phyloP scores from a whole-genome alignment of 2,329 filamentous ascomycete species.

The Rhexocercosporidium sp. region DNA sequence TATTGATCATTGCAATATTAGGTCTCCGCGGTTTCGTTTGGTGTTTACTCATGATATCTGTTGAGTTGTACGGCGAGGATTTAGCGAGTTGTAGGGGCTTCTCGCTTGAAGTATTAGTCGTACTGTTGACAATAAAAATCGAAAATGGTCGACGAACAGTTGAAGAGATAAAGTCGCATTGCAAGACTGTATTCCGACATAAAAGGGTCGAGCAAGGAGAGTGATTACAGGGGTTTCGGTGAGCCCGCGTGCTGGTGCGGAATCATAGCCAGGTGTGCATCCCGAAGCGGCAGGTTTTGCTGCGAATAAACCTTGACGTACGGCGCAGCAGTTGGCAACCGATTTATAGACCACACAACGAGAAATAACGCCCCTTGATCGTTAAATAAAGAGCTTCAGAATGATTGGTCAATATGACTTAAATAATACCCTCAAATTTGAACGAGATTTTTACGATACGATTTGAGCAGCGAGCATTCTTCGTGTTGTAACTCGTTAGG shows the following conservation, averaged over 20 bases:
- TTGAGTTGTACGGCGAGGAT: neutral
- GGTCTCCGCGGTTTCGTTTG: neutral
- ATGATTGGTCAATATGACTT: neutral
- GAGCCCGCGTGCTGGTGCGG: neutral
- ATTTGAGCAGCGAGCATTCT: neutral
- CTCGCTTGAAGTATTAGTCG: neutral
- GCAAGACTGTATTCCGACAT: too few relatives aligned
- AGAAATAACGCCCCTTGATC: neutral
- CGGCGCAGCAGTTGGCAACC: neutral
- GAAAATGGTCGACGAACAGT: neutral
- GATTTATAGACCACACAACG: neutral
- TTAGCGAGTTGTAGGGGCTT: neutral
- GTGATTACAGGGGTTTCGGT: neutral
- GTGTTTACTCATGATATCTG: neutral
- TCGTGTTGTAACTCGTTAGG: neutral
- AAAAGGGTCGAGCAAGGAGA: neutral
- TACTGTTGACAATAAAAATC: too few relatives aligned
- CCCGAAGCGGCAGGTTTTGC: neutral
- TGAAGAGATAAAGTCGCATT: neutral
- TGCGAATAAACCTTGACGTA: neutral
- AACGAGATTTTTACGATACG: neutral
- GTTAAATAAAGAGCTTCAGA: neutral
- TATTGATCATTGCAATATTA: neutral
- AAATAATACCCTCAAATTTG: neutral
- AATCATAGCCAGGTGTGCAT: neutral